Conservation (phyloP, 2,329 filamentous ascomycete genomes). For the Setomelanomma holmii region DNA sequence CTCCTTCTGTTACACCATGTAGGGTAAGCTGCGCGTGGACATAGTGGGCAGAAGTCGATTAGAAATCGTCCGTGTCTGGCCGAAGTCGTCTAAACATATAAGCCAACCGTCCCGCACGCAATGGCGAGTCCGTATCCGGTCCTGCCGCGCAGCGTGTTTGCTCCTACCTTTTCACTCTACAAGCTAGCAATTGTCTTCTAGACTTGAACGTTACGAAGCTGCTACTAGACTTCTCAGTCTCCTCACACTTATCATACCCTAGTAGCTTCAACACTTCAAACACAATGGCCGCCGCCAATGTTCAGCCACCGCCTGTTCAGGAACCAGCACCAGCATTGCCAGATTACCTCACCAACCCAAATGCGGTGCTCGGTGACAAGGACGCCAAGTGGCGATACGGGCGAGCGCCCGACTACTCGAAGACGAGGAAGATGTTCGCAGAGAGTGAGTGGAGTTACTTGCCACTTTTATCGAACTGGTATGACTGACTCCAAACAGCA, state of each 20-base stretch:
- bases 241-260: neutral
- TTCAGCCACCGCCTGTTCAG: slow-evolving; percentile 30
- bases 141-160: neutral
- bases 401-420: slow-evolving; percentile 67
- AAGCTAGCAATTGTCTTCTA: neutral
- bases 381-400: slow-evolving; percentile 67
- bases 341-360: slow-evolving; percentile 65
- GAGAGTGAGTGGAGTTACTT: slow-evolving; percentile 57
- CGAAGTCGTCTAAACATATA: slow-evolving; percentile 14
- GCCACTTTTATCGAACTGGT: neutral
- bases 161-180: neutral
- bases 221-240: no score
- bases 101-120: neutral
- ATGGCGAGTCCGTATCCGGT: neutral
- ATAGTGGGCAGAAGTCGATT: slow-evolving; percentile 4
- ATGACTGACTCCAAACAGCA: slow-evolving; percentile 50
- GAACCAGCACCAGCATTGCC: slow-evolving; percentile 53
- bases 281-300: slow-evolving; percentile 38
- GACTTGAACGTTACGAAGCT: no score
- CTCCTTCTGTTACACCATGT: slow-evolving; percentile 9
- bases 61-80: slow-evolving; percentile 1
- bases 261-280: neutral
- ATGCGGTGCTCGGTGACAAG: slow-evolving; percentile 64
- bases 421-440: slow-evolving; percentile 66
- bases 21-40: slow-evolving; percentile 11